Percentiles rank a stretch among this genome's conserved stretches.
Conservation (phyloP, 768 basidiomycete genomes). For the Suillus weaverae region DNA sequence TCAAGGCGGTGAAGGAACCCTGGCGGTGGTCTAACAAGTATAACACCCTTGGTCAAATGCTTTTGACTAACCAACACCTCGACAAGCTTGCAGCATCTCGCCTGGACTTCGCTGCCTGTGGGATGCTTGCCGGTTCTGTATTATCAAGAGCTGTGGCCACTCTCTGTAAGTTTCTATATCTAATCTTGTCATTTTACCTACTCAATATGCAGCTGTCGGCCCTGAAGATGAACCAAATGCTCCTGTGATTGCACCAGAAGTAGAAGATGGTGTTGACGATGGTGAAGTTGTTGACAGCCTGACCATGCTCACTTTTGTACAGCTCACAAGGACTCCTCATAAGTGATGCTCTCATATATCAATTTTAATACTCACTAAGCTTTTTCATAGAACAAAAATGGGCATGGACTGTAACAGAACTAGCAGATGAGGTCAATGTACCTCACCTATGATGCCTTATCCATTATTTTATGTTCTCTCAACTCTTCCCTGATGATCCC, state of each 20-base stretch:
- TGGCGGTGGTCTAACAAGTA: not conserved
- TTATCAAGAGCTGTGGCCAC: not conserved
- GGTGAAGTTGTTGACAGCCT: not conserved
- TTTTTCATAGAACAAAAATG: not conserved
- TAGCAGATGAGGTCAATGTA: not conserved
- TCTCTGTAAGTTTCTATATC: not conserved
- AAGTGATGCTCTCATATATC: not conserved
- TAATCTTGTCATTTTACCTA: no score
- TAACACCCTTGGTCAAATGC: not conserved
- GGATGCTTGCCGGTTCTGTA: conserved; percentile 14
- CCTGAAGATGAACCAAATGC: not conserved
- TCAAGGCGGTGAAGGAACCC: not conserved
- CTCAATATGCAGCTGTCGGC: not conserved
- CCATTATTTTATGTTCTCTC: not conserved
- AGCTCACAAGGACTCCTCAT: not conserved
- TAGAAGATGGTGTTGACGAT: not conserved
- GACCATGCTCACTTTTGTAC: not conserved
- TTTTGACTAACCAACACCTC: not conserved
- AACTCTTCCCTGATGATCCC: not conserved
- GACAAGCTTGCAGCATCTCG: not conserved
- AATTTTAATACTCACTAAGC: not conserved
- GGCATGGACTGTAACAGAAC: not conserved
- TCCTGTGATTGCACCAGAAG: no score
- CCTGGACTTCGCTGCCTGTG: not conserved
- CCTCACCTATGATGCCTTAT: not conserved